Percentiles rank a stretch among this genome's conserved stretches.
Conservation (phyloP, 129 eudicot species). For the Saposhnikovia divaricata region DNA sequence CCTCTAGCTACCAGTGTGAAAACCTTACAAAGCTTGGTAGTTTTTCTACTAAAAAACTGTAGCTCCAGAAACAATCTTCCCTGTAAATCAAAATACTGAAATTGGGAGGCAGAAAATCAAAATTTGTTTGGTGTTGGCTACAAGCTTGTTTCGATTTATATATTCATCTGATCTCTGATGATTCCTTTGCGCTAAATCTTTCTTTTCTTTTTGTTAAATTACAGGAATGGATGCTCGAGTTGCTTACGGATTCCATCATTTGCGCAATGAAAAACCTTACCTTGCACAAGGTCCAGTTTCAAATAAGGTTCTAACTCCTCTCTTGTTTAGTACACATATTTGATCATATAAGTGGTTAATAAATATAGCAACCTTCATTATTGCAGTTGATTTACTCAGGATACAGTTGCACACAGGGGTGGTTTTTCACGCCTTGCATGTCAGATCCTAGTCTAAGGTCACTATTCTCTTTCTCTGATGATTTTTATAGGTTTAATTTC, state of each 20-base stretch:
- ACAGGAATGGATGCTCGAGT: slow-evolving; percentile 99
- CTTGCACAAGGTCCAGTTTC: slow-evolving; percentile 94
- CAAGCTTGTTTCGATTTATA: not conserved
- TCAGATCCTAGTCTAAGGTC: slow-evolving; percentile 88
- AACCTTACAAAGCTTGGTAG: not conserved
- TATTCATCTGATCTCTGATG: not conserved
- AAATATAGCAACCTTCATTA: not conserved
- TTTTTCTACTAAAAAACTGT: not conserved
- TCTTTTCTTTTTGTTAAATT: slow-evolving; percentile 6
- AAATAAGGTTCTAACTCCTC: slow-evolving; percentile 54
- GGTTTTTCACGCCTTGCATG: slow-evolving; percentile 94
- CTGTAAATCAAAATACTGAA: not conserved
- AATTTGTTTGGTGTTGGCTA: not conserved
- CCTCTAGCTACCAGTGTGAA: not conserved
- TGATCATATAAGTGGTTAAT: not conserved
- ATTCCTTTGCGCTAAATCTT: not conserved
- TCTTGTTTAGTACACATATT: not conserved
- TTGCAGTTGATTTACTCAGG: slow-evolving; percentile 78
- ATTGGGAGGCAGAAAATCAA: not conserved
- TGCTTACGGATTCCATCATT: slow-evolving; percentile 88
- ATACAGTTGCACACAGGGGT: slow-evolving; percentile 91
- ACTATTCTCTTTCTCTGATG: slow-evolving; percentile 18
- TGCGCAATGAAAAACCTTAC: slow-evolving; percentile 84
- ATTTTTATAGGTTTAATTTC: not conserved
- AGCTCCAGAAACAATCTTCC: not conserved